A percentile compares a stretch with the other conserved stretches of the same genome.
phyloP scores from a whole-genome alignment of 129 eudicot species.

The Flaveria ramosissima region DNA sequence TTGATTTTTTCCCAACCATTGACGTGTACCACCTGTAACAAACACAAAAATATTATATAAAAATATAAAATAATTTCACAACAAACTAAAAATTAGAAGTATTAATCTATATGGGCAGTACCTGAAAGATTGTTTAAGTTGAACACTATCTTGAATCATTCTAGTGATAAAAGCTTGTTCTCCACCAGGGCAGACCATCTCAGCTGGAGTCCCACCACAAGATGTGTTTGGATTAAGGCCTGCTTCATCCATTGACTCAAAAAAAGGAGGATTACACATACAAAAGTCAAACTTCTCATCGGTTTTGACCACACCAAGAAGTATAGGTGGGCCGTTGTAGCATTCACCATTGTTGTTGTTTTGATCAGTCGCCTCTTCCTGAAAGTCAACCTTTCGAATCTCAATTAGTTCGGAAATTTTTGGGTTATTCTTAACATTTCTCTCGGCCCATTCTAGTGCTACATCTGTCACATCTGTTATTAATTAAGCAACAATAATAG shows the following conservation, averaged over 20 bases:
- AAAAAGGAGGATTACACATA: slow-evolving; percentile 98
- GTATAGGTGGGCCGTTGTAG: slow-evolving; percentile 66
- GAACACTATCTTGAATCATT: slow-evolving; percentile 74
- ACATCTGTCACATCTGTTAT: slow-evolving; percentile 78
- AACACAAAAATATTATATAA: background rate
- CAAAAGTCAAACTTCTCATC: slow-evolving; percentile 91
- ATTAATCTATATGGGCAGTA: slow-evolving; percentile 21
- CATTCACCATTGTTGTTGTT: slow-evolving; percentile 29
- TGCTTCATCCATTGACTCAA: slow-evolving; percentile 82
- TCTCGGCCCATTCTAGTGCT: slow-evolving; percentile 87
- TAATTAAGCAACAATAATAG: background rate
- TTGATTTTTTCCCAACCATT: slow-evolving; percentile 90
- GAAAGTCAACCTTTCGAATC: slow-evolving; percentile 60
- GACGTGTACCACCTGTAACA: slow-evolving; percentile 85
- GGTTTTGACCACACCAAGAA: slow-evolving; percentile 66
- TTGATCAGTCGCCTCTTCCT: slow-evolving; percentile 18
- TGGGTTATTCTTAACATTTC: slow-evolving; percentile 77
- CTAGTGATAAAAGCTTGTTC: slow-evolving; percentile 81
- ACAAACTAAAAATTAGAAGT: background rate
- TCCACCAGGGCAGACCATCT: slow-evolving; percentile 98
- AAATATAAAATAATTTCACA: background rate
- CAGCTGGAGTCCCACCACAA: slow-evolving; percentile 92
- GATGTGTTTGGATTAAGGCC: slow-evolving; percentile 95
- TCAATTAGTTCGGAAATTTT: slow-evolving; percentile 71
- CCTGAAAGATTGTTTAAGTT: slow-evolving; percentile 70